Evolutionary conservation across 768 basidiomycete species (phyloP).

Genomic region (Leccinum olivaceopallidum): DNA sequence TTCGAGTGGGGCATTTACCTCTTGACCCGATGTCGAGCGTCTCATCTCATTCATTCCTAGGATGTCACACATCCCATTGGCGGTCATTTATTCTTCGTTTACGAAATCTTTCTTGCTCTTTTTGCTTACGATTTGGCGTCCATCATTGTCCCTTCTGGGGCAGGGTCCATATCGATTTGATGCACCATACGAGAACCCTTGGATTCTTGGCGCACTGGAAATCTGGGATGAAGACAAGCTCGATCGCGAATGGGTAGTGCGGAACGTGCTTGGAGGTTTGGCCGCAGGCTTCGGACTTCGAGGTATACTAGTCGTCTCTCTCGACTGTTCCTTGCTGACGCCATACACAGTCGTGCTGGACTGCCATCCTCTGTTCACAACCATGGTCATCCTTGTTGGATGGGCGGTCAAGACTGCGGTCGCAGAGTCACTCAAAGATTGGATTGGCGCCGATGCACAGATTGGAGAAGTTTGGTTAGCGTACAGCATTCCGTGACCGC

Average conservation of each 20-base stretch:
- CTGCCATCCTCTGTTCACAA: slow-evolving; percentile 71
- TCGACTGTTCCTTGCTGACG: slow-evolving; percentile 1
- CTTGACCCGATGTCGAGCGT: background rate
- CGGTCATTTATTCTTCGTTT: slow-evolving; percentile 78
- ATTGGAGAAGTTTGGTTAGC: slow-evolving; percentile 74
- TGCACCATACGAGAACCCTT: slow-evolving; percentile 33
- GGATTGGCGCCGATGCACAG: slow-evolving; percentile 62
- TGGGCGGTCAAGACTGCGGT: slow-evolving; percentile 72
- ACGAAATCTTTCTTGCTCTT: slow-evolving; percentile 85
- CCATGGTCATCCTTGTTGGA: slow-evolving; percentile 69
- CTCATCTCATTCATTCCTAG: slow-evolving; percentile 34
- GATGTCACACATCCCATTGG: slow-evolving; percentile 74
- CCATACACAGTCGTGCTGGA: slow-evolving; percentile 66
- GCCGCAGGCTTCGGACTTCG: slow-evolving; percentile 84
- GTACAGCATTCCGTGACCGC: slow-evolving; percentile 69
- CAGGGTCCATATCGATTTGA: slow-evolving; percentile 25
- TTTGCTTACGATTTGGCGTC: slow-evolving; percentile 78
- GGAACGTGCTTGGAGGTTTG: slow-evolving; percentile 84
- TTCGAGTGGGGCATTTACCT: slow-evolving; percentile 46
- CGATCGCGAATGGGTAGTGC: slow-evolving; percentile 81
- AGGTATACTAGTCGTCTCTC: slow-evolving; percentile 43
- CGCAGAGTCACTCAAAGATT: slow-evolving; percentile 59
- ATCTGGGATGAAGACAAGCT: slow-evolving; percentile 71
- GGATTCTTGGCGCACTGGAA: slow-evolving; percentile 45
- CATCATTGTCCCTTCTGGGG: slow-evolving; percentile 34